Evolutionary conservation across 1,284 basidiomycete genomes (phyloP).

Genomic region (Lignosus rhinocerotis): DNA sequence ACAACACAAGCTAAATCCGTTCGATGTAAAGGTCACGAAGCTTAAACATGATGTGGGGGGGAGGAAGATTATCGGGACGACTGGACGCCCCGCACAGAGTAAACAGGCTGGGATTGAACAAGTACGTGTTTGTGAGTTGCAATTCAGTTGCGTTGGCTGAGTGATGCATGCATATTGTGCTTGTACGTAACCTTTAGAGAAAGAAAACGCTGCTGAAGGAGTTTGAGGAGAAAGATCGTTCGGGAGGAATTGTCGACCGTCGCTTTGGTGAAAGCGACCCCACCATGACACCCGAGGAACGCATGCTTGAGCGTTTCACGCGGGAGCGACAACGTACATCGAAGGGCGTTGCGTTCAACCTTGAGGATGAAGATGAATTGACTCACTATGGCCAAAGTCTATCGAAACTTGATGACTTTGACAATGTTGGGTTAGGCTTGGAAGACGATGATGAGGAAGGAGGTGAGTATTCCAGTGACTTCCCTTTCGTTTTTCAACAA

Average conservation of each 20-base stretch:
- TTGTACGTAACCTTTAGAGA: constrained; percentile 48
- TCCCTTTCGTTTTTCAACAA: background rate
- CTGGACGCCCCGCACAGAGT: constrained; percentile 82
- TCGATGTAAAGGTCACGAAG: constrained; percentile 90
- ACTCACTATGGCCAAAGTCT: constrained; percentile 93
- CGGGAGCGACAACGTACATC: constrained; percentile 81
- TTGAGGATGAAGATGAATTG: constrained; percentile 88
- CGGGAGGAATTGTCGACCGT: constrained; percentile 90
- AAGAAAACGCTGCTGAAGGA: constrained; percentile 90
- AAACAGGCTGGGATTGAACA: constrained; percentile 90
- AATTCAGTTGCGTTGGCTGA: background rate
- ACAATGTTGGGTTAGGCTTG: constrained; percentile 70
- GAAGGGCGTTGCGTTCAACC: constrained; percentile 84
- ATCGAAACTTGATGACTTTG: constrained; percentile 87
- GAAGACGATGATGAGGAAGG: constrained; percentile 70
- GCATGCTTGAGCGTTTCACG: constrained; percentile 97
- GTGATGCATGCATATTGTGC: background rate
- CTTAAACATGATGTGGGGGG: constrained; percentile 93
- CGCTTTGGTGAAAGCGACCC: constrained; percentile 97
- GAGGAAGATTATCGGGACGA: constrained; percentile 80
- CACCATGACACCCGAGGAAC: constrained; percentile 89
- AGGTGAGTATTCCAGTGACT: constrained; percentile 26
- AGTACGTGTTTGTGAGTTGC: constrained; percentile 46
- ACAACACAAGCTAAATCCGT: constrained; percentile 85
- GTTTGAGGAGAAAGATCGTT: constrained; percentile 73